Base-by-base conservation (phyloP, 495 filamentous ascomycete species). In the Parathielavia appendiculata region DNA sequence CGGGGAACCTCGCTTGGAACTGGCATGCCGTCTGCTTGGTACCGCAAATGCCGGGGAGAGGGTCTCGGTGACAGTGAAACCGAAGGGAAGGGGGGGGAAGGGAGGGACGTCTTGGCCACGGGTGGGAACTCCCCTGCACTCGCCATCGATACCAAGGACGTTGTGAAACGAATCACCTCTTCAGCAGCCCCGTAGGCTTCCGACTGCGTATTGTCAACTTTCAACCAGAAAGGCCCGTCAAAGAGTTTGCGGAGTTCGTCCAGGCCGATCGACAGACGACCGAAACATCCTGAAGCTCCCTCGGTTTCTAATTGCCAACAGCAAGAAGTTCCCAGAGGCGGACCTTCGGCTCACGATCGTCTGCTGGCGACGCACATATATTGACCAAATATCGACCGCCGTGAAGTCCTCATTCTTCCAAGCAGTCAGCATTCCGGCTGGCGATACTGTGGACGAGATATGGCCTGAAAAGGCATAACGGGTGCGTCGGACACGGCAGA, bases 401-500 rank as follows among this genome's bases (percentile, higher is more conserved):
- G 54, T 56, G 56, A 53, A 45, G 45, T 35, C 14, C 34, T 32
- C 50, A 44, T 51, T 46, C 23, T 58, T 17, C 56, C 63, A 50
- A 50, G 36, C 41, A 48, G 50, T 35, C 48, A 39, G 44, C 55
- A 44, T 26, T 47, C 57, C 51, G 46, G 36, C 34, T 43, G 43
- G 50, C 57, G n/a, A 52, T 13, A 19, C 40, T 54, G 48, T n/a
- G 43, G 34, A 48, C 44, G 52, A 58, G 46, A 30, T 8, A 60
- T 61, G 51, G 35, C 57, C 58, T 60, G 56, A 57, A 61, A 20
- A 46, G 60, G 62, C 57, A 63, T 56, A 56, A 56, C 43, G 58
- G 53, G 63, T 61, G 63, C 65, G 61, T 43, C 58, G 62, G 60
- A 67, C 64, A 70, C 68, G 68, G 68, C 62, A 67, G 56, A 64